These are phyloP conservation scores for Fusarium subtropicale DNA, from an alignment of 2,329 filamentous ascomycete genomes.

Conservation along the genomic window DNA sequence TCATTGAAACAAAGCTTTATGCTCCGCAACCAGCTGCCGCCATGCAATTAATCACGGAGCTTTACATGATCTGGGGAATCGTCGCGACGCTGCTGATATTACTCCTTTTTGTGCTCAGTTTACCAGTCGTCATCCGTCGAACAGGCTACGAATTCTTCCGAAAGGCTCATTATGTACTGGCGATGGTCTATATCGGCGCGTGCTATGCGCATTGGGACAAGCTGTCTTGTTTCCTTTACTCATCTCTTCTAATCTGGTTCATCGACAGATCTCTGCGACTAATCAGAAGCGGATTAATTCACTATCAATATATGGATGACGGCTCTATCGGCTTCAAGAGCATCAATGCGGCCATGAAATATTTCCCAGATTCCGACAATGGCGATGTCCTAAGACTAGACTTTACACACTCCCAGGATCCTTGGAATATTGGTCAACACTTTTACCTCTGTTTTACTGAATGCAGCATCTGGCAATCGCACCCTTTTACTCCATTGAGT, in stretches of 20 bases:
- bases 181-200: not conserved
- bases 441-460: not conserved
- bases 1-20: not conserved
- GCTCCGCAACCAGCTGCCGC: not conserved
- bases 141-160: slow-evolving; percentile 3
- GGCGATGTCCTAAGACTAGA: not conserved
- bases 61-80: not conserved
- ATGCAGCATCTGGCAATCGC: slow-evolving; percentile 3
- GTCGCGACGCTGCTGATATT: not conserved
- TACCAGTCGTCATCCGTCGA: not conserved
- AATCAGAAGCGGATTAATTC: not conserved
- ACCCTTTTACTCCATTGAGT: not conserved
- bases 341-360: not conserved
- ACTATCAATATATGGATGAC: not conserved
- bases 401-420: not conserved
- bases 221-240: not conserved
- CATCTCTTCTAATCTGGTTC: not conserved
- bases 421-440: not conserved
- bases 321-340: not conserved
- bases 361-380: not conserved
- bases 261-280: not conserved
- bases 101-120: not conserved
- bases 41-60: not conserved
- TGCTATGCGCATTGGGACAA: slow-evolving; percentile 6
- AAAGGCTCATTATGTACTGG: not conserved